Conservation (phyloP, 2,329 filamentous ascomycete genomes). For the Canariomyces notabilis region DNA sequence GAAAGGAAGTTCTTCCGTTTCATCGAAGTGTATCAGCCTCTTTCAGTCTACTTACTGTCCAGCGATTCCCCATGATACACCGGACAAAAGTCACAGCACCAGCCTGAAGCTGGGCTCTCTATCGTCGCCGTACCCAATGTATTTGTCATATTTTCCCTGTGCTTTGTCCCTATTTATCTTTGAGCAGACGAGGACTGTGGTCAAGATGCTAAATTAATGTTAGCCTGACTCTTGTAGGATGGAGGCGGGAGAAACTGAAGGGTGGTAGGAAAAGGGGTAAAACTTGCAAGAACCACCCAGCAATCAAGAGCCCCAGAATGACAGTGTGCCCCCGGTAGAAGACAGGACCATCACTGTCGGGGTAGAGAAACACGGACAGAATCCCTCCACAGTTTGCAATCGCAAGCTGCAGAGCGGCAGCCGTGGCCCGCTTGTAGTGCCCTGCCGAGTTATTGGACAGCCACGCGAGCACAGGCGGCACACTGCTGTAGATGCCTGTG, state of each 20-base stretch:
- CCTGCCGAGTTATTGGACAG: constrained; percentile 63
- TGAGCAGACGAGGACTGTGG: constrained; percentile 57
- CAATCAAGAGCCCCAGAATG: constrained; percentile 54
- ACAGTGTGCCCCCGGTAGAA: constrained; percentile 59
- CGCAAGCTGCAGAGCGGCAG: constrained; percentile 58
- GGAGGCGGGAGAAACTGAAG: not conserved
- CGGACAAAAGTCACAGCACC: constrained; percentile 41
- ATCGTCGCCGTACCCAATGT: constrained; percentile 55
- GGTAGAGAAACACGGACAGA: constrained; percentile 60
- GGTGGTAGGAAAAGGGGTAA: not conserved
- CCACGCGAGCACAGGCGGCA: constrained; percentile 61
- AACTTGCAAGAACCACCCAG: constrained; percentile 60
- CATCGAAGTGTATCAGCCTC: no score
- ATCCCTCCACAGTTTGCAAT: constrained; percentile 65
- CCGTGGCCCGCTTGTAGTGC: constrained; percentile 66
- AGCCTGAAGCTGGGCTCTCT: constrained; percentile 58
- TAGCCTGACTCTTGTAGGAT: not conserved
- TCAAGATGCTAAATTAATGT: constrained; percentile 42
- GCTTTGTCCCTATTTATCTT: constrained; percentile 61
- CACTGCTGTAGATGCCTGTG: constrained; percentile 57
- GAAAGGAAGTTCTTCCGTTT: no score
- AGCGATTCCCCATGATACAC: no score
- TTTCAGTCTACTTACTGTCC: no score
- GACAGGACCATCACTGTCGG: constrained; percentile 48
- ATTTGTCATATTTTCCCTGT: constrained; percentile 54